Evolutionary conservation across 1,139 yeast species (phyloP), one percentile per base, ranked within the genome.

Genomic region (Arxiozyma telluris): DNA sequence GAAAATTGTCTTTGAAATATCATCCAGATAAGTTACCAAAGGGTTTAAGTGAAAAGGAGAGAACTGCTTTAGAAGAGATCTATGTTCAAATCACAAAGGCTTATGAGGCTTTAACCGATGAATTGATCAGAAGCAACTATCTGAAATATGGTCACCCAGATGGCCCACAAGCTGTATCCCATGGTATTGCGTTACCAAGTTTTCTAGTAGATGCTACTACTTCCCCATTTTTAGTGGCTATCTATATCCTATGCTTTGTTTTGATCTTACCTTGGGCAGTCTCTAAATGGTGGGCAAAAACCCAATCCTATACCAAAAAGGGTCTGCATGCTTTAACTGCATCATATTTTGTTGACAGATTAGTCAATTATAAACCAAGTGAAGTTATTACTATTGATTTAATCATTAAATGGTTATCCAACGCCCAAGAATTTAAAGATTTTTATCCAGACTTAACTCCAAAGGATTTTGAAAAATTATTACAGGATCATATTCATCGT

Each of bases 91-190:
- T 94, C 64, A 86, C 90, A 57, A 87, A 88, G 71, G 99, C 99
- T 30, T 90, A 94, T 72, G 87, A 90, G 71, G 89, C 98, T 0
- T 78, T 94, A 61, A 94, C 98, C 15, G 98, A 94, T 71, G 96
- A 88, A 61, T 81, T 77, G 41, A 83, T 90, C 12, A 83, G 83
- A 64, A 88, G 87, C 60, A 94, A 94, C 69, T 91, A 80, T 68
- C 74, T 85, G 65, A 84, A 81, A 64, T 93, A 84, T 66, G 99
- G 99, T 49, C 96, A 94, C 68, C 99, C 99, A 7, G 98, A 94
- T 72, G 98, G 98, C 44, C 96, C 96, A 50, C 96, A 89, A 70
- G 88, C 88, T 49, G 78, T 87, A n/a, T 75, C 85, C n/a, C 97
- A 89, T 68, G 98, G 98, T 55, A 90, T 94, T 70, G 99, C 98